Base-by-base conservation (phyloP, 2,329 filamentous ascomycete genomes). In the Macrophomina tecta region DNA sequence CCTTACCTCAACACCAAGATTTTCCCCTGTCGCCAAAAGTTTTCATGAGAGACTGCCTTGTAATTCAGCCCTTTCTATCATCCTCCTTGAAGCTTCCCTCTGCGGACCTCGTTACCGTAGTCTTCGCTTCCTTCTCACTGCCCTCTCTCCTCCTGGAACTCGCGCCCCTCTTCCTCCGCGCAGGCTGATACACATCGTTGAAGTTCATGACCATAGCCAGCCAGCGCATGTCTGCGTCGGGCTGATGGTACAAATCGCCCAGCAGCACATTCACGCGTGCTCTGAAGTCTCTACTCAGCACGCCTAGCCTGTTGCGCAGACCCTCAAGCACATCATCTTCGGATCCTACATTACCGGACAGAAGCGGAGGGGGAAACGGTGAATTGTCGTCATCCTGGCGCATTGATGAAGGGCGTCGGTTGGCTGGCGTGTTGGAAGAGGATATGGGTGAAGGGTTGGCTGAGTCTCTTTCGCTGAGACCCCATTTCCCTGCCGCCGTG, bases 181-280 rank as follows among this genome's bases (percentile, higher is more conserved):
- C 87, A 14, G 92, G 91, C 79, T 92, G 87, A 79, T 98, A 98
- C 32, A 97, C 91, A 77, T 98, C 94, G 79, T 99, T 99, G 80
- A 98, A 99, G 80, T 98, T 99, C 93, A 99, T 98, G 48, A 95
- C 92, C 55, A 98, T 93, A 46, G 93, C 95, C 71, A 99, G 81
- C 83, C 98, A 98, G 65, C 94, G 86, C 89, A 99, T 92, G 78
- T 99, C 95, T 62, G 94, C 90, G 77, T 99, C 95, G 0, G 93
- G 90, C 79, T 98, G 94, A 80, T 96, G 94, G 8, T 93, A 91
- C 69, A 99, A 79, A 77, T 99, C 96, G 14, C 95, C 93, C 3
- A 99, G 83, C 65, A 99, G 81, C 48, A 94, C 84, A 76, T 93
- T 93, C 58, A 98, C 86, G 34, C 91, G 87, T 1, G 86, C 85